Percentiles rank a stretch among this genome's conserved stretches.
Conservation (phyloP, 345 rosid genomes). For the Barbarea vulgaris region DNA sequence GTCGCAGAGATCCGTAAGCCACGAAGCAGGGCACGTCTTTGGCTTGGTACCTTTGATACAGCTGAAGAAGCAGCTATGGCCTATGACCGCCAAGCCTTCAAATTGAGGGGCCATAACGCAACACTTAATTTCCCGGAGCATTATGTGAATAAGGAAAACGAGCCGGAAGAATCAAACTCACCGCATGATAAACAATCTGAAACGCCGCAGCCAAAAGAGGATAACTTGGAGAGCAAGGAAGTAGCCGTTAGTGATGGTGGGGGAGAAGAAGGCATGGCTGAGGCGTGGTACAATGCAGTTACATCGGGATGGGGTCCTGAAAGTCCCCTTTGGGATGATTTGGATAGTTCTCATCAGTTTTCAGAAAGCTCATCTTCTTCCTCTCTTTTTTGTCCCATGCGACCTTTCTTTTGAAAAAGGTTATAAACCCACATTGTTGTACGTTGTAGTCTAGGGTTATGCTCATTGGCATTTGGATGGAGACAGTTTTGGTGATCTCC, state of each 20-base stretch:
- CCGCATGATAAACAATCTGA: conserved; percentile 16
- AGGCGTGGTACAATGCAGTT: conserved; percentile 87
- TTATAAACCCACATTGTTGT: background rate
- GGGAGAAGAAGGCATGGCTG: conserved; percentile 65
- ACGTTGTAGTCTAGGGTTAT: conserved; percentile 29
- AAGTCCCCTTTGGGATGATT: conserved; percentile 96
- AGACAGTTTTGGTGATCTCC: conserved; percentile 45
- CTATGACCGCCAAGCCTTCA: conserved; percentile 93
- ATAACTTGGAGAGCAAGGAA: conserved; percentile 37
- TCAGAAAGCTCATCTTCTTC: conserved; percentile 38
- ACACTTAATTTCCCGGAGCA: conserved; percentile 95
- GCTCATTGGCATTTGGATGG: conserved; percentile 37
- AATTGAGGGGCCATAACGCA: conserved; percentile 88
- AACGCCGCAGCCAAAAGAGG: conserved; percentile 10
- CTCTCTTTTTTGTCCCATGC: conserved; percentile 49
- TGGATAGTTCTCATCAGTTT: conserved; percentile 54
- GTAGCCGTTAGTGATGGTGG: conserved; percentile 15
- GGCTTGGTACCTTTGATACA: conserved; percentile 89
- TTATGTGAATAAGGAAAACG: conserved; percentile 59
- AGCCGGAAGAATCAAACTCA: conserved; percentile 14
- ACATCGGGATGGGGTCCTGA: conserved; percentile 95
- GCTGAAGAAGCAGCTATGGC: conserved; percentile 99
- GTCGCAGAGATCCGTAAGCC: conserved; percentile 99
- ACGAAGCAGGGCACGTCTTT: conserved; percentile 88
- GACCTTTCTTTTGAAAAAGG: conserved; percentile 62